Conservation (phyloP, 148 eudicot genomes). For the Silene uniflora region DNA sequence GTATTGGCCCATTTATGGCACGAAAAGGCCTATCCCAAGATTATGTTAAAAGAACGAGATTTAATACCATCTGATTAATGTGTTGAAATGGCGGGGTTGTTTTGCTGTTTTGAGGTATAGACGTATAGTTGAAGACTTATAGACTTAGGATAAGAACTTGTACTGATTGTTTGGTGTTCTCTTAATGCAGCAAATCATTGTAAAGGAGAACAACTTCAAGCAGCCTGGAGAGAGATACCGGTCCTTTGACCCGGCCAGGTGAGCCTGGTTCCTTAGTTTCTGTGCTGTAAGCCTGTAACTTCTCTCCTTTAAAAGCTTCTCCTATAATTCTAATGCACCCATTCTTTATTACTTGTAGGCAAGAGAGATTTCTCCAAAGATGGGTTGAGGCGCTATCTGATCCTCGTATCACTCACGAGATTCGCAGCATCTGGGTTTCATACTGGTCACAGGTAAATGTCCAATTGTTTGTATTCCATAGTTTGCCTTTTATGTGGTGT, state of each 20-base stretch:
- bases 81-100: neutral
- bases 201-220: conserved; percentile 84
- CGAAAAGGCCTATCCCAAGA: neutral
- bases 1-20: neutral
- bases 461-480: neutral
- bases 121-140: neutral
- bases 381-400: conserved; percentile 76
- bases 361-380: conserved; percentile 70
- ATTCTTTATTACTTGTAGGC: conserved; percentile 43
- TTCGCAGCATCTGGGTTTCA: conserved; percentile 81
- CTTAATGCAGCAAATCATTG: conserved; percentile 52
- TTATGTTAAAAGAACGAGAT: neutral
- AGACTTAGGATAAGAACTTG: neutral
- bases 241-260: conserved; percentile 77
- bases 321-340: neutral
- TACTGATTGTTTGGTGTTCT: conserved; percentile 4
- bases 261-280: neutral
- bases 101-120: neutral
- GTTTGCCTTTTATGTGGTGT: neutral
- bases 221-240: conserved; percentile 90
- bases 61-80: neutral
- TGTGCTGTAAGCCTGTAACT: neutral
- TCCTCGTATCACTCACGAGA: conserved; percentile 78
- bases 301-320: neutral
- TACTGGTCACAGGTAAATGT: conserved; percentile 76